phyloP scores from a whole-genome alignment of 2,329 filamentous ascomycete genomes.

The Colletotrichum agaves region DNA sequence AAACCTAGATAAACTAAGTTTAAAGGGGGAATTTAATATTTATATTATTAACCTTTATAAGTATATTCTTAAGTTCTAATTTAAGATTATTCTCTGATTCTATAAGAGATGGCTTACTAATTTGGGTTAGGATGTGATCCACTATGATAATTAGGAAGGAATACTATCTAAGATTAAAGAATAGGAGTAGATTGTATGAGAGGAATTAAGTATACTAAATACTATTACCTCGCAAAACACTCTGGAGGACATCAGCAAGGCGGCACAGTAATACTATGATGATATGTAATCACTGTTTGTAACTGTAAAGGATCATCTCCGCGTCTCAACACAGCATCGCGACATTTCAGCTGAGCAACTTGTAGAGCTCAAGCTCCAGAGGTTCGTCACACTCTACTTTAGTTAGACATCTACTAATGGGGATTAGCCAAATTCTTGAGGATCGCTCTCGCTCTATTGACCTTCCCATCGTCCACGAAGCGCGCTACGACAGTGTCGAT shows the following conservation, averaged over 20 bases:
- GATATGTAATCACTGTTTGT: not conserved
- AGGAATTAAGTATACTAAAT: too few relatives aligned
- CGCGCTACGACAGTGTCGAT: not conserved
- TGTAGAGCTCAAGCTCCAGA: not conserved
- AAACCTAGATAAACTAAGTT: not conserved
- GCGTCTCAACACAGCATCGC: not conserved
- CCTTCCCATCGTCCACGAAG: not conserved
- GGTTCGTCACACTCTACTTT: not conserved
- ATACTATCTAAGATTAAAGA: constrained; percentile 27
- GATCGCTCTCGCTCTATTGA: not conserved
- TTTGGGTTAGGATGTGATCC: constrained; percentile 36
- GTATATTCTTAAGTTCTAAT: constrained; percentile 48
- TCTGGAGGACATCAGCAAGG: not conserved
- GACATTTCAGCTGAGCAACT: not conserved
- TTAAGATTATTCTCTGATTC: constrained; percentile 47
- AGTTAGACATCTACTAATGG: not conserved
- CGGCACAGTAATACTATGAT: not conserved
- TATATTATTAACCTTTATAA: constrained; percentile 45
- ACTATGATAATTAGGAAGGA: constrained; percentile 38
- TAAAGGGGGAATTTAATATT: constrained; percentile 36
- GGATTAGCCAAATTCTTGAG: not conserved
- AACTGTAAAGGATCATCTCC: not conserved
- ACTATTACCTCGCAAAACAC: not conserved
- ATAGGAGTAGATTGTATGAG: not conserved
- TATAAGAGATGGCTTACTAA: constrained; percentile 38